Evolutionary conservation across 2,329 filamentous ascomycete species (phyloP).

Genomic region (Talaromyces sp.): DNA sequence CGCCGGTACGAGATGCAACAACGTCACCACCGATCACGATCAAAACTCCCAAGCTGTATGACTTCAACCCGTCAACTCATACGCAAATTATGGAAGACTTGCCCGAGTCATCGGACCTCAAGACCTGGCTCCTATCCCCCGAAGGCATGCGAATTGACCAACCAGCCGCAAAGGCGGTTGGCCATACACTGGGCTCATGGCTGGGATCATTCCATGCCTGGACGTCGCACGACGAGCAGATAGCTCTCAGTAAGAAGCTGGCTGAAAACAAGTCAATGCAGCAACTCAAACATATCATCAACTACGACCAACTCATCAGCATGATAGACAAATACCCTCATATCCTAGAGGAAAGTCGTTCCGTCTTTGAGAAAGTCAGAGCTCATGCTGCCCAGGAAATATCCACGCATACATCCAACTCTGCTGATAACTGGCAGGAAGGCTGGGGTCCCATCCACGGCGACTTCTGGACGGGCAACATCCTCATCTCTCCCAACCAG

Average conservation of each 20-base stretch:
- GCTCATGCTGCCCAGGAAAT: slow-evolving; percentile 2
- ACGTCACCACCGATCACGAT: slow-evolving; percentile 6
- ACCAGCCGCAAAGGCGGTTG: slow-evolving; percentile 8
- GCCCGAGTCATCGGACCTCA: slow-evolving; percentile 9
- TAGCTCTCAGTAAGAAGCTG: neutral
- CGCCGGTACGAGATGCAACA: neutral
- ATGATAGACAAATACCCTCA: slow-evolving; percentile 11
- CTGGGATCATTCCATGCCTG: slow-evolving; percentile 11
- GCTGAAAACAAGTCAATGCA: slow-evolving; percentile 8
- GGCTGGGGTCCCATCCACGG: slow-evolving; percentile 16
- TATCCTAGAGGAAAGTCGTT: slow-evolving; percentile 7
- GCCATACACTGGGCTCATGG: slow-evolving; percentile 14
- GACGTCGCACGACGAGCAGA: slow-evolving; percentile 2
- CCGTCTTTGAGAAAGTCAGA: slow-evolving; percentile 11
- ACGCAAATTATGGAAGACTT: slow-evolving; percentile 16
- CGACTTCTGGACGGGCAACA: slow-evolving; percentile 17
- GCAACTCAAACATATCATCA: slow-evolving; percentile 14
- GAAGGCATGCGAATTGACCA: neutral
- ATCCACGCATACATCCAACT: neutral
- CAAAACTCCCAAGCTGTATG: slow-evolving; percentile 11
- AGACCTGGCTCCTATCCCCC: slow-evolving; percentile 11
- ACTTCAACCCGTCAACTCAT: neutral
- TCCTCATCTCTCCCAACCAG: neutral
- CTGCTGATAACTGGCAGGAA: neutral
- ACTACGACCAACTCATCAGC: slow-evolving; percentile 3